Conservation (phyloP, 371 early-diverging fungal genomes). For the Blastocladiella emersonii region DNA sequence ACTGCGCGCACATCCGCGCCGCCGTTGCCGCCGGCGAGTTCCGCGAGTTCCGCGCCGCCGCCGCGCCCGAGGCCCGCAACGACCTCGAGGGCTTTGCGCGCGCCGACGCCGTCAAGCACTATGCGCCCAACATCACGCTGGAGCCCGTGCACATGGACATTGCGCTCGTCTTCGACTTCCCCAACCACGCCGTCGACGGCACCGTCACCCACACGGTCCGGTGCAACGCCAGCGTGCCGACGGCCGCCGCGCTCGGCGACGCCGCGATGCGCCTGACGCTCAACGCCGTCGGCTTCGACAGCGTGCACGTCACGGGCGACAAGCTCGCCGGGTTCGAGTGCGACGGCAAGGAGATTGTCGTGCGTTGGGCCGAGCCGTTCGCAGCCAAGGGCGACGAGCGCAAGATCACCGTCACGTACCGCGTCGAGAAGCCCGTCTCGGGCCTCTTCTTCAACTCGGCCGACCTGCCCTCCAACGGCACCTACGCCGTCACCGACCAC, state of each 20-base stretch:
- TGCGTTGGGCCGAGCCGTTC: constrained; percentile 15
- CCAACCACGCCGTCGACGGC: constrained; percentile 10
- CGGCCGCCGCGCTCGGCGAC: constrained; percentile 3
- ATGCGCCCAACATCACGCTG: constrained; percentile 27
- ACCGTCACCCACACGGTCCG: constrained; percentile 20
- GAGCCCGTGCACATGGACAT: constrained; percentile 30
- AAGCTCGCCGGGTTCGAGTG: constrained; percentile 16
- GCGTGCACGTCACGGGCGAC: constrained; percentile 18
- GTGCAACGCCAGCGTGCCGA: constrained; percentile 10
- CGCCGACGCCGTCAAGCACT: constrained; percentile 10
- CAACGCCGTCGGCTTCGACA: constrained; percentile 24
- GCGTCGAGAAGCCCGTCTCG: constrained; percentile 23
- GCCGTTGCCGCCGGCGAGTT: no score
- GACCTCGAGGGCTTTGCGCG: not conserved
- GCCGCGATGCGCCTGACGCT: constrained; percentile 13
- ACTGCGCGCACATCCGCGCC: no score
- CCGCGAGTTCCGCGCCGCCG: no score
- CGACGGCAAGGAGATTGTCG: constrained; percentile 23
- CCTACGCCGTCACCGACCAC: constrained; percentile 20
- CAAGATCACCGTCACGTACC: constrained; percentile 22
- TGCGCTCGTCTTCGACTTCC: constrained; percentile 18
- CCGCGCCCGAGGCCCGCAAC: no score
- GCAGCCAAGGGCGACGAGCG: constrained; percentile 8
- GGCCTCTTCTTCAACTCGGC: constrained; percentile 13
- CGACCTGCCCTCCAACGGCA: constrained; percentile 7